phyloP scores from a whole-genome alignment of 2,329 filamentous ascomycete genomes.

The Alternaria rosae region DNA sequence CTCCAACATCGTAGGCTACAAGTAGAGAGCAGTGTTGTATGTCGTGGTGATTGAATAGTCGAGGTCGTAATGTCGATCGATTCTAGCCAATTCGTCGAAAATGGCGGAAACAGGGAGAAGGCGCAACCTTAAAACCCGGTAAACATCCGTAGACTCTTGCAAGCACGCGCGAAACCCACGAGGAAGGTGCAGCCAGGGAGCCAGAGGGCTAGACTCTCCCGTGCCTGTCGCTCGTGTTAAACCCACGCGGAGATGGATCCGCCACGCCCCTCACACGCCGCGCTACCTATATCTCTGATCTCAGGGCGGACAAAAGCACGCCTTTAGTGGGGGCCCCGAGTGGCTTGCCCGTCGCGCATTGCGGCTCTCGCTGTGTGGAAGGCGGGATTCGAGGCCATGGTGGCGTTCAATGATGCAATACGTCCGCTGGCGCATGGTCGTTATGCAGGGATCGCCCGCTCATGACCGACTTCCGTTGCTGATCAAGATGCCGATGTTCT shows the following conservation, averaged over 20 bases:
- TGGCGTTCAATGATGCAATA: slow-evolving; percentile 17
- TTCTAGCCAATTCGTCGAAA: slow-evolving; percentile 5
- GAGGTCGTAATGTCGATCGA: not conserved
- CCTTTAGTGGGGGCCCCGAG: slow-evolving; percentile 5
- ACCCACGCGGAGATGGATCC: slow-evolving; percentile 13
- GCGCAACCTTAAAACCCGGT: slow-evolving; percentile 9
- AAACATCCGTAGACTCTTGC: not conserved
- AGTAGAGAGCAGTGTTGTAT: not conserved
- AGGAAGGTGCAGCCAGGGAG: slow-evolving; percentile 10
- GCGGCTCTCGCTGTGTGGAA: not conserved
- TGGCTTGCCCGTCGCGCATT: not conserved
- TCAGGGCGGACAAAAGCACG: not conserved
- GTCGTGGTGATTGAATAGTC: not conserved
- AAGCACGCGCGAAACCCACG: slow-evolving; percentile 20
- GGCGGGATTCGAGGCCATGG: slow-evolving; percentile 10
- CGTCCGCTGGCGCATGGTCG: not conserved
- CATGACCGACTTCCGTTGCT: slow-evolving; percentile 7
- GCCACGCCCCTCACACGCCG: not conserved
- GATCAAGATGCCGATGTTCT: not conserved
- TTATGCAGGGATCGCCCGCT: slow-evolving; percentile 3
- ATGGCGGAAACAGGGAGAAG: slow-evolving; percentile 1
- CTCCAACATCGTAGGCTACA: slow-evolving; percentile 12
- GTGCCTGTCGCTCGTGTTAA: slow-evolving; percentile 8
- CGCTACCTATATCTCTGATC: not conserved
- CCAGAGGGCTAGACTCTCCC: slow-evolving; percentile 2